These are phyloP conservation scores for Neurospora sp. DNA, from an alignment of 495 filamentous ascomycete genomes.

Conservation along the genomic window DNA sequence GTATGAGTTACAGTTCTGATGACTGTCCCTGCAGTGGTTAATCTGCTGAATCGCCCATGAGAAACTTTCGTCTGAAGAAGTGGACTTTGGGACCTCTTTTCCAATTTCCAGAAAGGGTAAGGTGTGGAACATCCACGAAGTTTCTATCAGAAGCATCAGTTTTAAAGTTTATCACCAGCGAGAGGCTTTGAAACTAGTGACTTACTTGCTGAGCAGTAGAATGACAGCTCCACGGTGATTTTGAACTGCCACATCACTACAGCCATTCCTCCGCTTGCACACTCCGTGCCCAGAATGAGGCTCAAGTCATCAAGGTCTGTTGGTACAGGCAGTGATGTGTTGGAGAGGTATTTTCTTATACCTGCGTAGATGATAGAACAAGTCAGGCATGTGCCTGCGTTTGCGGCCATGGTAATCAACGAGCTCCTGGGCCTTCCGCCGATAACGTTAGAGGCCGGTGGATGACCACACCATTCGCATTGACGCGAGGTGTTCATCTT, in stretches of 20 bases:
- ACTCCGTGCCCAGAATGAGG: too few relatives aligned
- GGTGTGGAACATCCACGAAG: not conserved
- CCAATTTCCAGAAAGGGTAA: not conserved
- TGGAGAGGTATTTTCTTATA: not conserved
- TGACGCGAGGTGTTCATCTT: not conserved
- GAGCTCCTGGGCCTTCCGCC: not conserved
- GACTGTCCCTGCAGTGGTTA: not conserved
- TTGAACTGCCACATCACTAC: too few relatives aligned
- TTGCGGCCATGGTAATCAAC: not conserved
- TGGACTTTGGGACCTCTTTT: not conserved
- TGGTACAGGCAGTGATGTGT: not conserved
- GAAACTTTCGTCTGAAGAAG: not conserved
- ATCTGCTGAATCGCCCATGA: slow-evolving; percentile 1
- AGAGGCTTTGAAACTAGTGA: too few relatives aligned
- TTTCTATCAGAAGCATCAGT: not conserved
- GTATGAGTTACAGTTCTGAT: not conserved
- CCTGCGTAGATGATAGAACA: not conserved
- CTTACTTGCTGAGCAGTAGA: too few relatives aligned
- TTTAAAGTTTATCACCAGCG: too few relatives aligned
- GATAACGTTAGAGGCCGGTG: not conserved
- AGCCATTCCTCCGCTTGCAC: too few relatives aligned
- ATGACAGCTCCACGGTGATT: too few relatives aligned
- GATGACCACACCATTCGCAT: not conserved
- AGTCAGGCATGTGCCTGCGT: not conserved
- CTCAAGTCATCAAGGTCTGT: too few relatives aligned